Evolutionary conservation across 768 basidiomycete genomes (phyloP), one percentile per base, ranked within the genome.

Genomic region (Trametes coccinea): DNA sequence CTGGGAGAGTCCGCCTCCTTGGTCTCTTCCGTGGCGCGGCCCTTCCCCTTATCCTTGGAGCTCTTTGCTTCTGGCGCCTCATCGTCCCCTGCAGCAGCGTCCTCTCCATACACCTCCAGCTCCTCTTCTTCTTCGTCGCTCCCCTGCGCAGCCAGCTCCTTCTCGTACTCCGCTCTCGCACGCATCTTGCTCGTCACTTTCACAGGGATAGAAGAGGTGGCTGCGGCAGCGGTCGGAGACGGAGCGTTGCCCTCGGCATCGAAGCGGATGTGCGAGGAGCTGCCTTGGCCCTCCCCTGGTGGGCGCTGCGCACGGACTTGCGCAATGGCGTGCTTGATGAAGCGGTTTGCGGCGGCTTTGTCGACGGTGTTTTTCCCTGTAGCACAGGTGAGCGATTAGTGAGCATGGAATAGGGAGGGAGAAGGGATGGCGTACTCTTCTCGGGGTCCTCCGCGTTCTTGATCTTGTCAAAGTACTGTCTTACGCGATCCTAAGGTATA

Each of bases 381-480:
- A 49, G 31, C 22, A 22, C 30, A 43, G 39, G 31, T 29, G 55
- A 6, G 22, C 4, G 41, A 43, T 9, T 13, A 1, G 41, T 14
- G 41, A 43, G 14, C 16, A 51, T 16, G 17, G 41, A 2, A 51
- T 44, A 55, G 52, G 22, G 46, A 57, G 5, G 17, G 33, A n/a
- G 10, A 45, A 48, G 29, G 52, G 16, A 43, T 22, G 57, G 74
- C 84, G 64, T 58, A 86, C 87, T 82, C 70, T 80, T 75, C 17
- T 80, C 79, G 9, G 86, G 82, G 56, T 86, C 84, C 73, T 94
- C 90, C 4, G 91, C 89, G 22, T 80, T 77, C 61, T 85, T 81
- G 55, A 94, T 89, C 70, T 94, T 95, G 63, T 85, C 84, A 75
- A 94, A 94, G 74, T 95, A 94, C 63, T 85, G 79, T 31, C 84